These are phyloP conservation scores for Sporothrix inflata DNA, from an alignment of 2,329 filamentous ascomycete genomes.

Conservation along the genomic window DNA sequence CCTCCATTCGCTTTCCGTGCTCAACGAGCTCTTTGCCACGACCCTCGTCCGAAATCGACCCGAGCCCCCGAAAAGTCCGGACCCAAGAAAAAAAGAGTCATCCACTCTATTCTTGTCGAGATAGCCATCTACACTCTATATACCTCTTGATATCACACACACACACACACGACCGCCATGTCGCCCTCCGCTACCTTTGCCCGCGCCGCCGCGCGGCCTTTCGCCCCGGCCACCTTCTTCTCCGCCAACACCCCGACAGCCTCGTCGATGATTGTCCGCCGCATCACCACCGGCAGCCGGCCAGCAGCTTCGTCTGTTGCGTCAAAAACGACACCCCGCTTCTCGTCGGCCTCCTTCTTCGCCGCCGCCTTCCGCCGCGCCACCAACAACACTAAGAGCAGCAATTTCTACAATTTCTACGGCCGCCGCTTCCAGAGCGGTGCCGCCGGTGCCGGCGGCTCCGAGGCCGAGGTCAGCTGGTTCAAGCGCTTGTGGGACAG, in stretches of 20 bases:
- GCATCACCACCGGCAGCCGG: constrained; percentile 29
- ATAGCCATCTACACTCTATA: background rate
- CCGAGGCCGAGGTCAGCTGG: constrained; percentile 53
- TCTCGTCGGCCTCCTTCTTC: constrained; percentile 44
- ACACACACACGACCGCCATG: constrained; percentile 39
- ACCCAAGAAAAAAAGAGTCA: constrained; percentile 7
- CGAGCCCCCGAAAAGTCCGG: constrained; percentile 16
- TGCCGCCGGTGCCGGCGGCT: constrained; percentile 43
- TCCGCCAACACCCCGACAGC: constrained; percentile 45
- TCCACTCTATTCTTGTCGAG: background rate
- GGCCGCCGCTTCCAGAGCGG: constrained; percentile 65
- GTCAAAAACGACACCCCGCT: constrained; percentile 11
- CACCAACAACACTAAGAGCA: constrained; percentile 45
- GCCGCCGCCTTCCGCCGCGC: constrained; percentile 54
- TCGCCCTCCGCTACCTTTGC: constrained; percentile 54
- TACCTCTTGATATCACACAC: background rate
- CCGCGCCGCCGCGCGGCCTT: constrained; percentile 57
- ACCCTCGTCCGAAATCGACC: constrained; percentile 11
- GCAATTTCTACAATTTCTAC: constrained; percentile 29
- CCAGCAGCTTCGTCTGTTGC: background rate
- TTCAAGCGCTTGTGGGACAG: constrained; percentile 84
- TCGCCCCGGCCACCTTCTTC: constrained; percentile 58
- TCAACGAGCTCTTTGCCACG: background rate
- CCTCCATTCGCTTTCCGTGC: background rate
- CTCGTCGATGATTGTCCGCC: constrained; percentile 26